These are phyloP conservation scores for Colletotrichum gloeosporioides DNA, from an alignment of 2,329 filamentous ascomycete species.

Conservation along the genomic window DNA sequence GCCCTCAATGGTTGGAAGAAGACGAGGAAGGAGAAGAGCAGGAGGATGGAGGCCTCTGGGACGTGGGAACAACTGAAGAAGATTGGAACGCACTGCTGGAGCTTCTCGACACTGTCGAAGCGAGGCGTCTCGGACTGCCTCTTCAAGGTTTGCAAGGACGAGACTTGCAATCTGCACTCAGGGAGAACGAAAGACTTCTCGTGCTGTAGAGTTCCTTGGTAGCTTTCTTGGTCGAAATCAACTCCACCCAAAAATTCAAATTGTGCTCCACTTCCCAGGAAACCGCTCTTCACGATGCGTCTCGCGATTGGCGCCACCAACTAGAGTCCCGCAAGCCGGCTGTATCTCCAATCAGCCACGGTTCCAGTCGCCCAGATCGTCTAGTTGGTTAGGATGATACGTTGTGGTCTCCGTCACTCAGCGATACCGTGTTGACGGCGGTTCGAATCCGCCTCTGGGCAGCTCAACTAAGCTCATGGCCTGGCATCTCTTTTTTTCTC, in stretches of 20 bases:
- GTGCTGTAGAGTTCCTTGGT: neutral
- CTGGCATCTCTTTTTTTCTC: neutral
- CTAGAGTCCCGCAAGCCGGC: neutral
- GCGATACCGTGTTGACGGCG: slow-evolving; percentile 6
- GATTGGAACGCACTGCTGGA: neutral
- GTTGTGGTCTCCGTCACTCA: slow-evolving; percentile 3
- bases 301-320: neutral
- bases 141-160: neutral
- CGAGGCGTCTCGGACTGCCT: neutral
- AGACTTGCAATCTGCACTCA: neutral
- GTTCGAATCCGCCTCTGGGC: slow-evolving; percentile 12
- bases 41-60: neutral
- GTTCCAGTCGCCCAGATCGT: neutral
- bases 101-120: neutral
- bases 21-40: neutral
- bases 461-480: neutral
- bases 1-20: neutral
- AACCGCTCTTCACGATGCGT: neutral
- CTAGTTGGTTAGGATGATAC: slow-evolving; percentile 12
- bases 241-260: neutral
- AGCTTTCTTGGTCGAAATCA: neutral
- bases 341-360: neutral
- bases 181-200: neutral
- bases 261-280: neutral
- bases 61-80: neutral